These are phyloP conservation scores for Tephrocybe rancida DNA, from an alignment of 768 basidiomycete genomes.

Conservation along the genomic window DNA sequence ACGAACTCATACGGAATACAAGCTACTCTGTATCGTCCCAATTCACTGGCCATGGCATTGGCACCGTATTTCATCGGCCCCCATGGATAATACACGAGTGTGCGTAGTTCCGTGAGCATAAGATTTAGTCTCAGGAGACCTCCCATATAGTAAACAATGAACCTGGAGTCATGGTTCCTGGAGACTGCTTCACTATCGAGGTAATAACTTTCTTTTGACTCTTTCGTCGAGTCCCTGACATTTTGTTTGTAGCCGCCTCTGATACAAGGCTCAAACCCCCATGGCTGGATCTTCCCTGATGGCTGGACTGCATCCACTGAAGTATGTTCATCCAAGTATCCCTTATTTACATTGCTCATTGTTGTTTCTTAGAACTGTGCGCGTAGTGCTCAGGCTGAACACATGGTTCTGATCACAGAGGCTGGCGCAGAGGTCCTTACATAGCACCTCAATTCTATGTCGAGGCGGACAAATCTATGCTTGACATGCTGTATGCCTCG, in stretches of 20 bases:
- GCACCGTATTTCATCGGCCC: conserved; percentile 72
- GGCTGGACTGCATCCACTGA: conserved; percentile 94
- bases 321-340: conserved; percentile 34
- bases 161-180: conserved; percentile 78
- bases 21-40: conserved; percentile 67
- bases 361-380: conserved; percentile 63
- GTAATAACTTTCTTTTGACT: conserved; percentile 33
- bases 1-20: conserved; percentile 41
- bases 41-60: conserved; percentile 89
- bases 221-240: not conserved
- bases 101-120: conserved; percentile 32
- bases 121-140: not conserved
- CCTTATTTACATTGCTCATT: not conserved
- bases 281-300: conserved; percentile 82
- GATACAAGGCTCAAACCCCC: conserved; percentile 71
- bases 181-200: conserved; percentile 94
- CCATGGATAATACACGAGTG: conserved; percentile 86
- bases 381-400: conserved; percentile 84
- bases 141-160: conserved; percentile 70
- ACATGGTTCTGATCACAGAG: conserved; percentile 85
- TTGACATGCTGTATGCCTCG: no score
- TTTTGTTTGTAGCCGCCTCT: conserved; percentile 58
- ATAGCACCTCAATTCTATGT: no score
- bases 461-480: no score
- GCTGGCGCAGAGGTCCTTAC: conserved; percentile 81